A percentile compares a stretch with the other conserved stretches of the same genome.
Evolutionary conservation across 1,284 basidiomycete genomes (phyloP).

Genomic region (Sporisorium iseilematis-ciliati): DNA sequence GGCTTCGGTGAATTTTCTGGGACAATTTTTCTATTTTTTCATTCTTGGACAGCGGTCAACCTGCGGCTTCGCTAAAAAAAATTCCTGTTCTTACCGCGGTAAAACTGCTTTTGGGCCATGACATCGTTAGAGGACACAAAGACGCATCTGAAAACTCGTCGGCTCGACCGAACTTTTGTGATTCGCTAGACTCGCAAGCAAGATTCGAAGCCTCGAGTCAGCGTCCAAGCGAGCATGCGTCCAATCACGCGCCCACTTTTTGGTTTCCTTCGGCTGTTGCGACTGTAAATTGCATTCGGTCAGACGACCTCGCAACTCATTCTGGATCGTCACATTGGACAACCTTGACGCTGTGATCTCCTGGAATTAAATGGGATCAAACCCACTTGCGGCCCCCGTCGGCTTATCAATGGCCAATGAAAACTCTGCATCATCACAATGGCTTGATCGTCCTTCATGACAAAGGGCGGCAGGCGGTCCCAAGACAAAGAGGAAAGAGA

Average conservation of each 20-base stretch:
- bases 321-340: neutral
- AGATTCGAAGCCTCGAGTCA: conserved; percentile 6
- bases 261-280: conserved; percentile 3
- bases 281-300: neutral
- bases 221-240: neutral
- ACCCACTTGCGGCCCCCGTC: neutral
- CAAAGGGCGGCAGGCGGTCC: neutral
- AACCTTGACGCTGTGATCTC: neutral
- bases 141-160: conserved; percentile 1
- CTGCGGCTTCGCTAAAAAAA: conserved; percentile 10
- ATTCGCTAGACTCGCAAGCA: no score
- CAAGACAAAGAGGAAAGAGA: neutral
- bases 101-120: neutral
- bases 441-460: neutral
- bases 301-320: neutral
- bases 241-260: conserved; percentile 2
- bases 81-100: neutral
- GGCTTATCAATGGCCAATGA: conserved; percentile 14
- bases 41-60: conserved; percentile 8
- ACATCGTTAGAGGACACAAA: no score
- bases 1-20: conserved; percentile 21
- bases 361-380: neutral
- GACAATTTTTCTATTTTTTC: neutral
- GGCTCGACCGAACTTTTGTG: conserved; percentile 1
- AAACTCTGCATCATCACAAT: neutral